These are phyloP conservation scores for Galeopsis tetrahit DNA, from an alignment of 257 asterid genomes.

Conservation along the genomic window DNA sequence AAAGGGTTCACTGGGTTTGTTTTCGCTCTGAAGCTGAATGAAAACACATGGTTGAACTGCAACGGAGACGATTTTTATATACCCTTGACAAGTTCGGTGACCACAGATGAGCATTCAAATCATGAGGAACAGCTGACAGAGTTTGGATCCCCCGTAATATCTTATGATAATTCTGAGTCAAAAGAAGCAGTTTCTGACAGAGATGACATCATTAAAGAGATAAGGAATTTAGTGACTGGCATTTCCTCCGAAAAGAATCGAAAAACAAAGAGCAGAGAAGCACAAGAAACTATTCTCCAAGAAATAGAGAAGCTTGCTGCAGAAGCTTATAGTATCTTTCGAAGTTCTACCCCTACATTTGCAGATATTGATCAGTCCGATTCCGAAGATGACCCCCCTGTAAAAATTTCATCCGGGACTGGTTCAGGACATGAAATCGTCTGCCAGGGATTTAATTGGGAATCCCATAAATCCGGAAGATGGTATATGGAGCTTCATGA, in stretches of 20 bases:
- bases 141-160: constrained; percentile 34
- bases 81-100: constrained; percentile 54
- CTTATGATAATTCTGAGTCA: constrained; percentile 42
- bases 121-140: constrained; percentile 36
- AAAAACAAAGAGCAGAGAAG: constrained; percentile 62
- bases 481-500: constrained; percentile 85
- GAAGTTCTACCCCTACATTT: constrained; percentile 65
- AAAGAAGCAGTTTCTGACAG: constrained; percentile 50
- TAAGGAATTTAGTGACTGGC: constrained; percentile 69
- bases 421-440: constrained; percentile 88
- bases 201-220: constrained; percentile 78
- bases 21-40: constrained; percentile 83
- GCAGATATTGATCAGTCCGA: constrained; percentile 45
- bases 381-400: constrained; percentile 50
- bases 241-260: constrained; percentile 69
- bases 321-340: constrained; percentile 92
- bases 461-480: constrained; percentile 89
- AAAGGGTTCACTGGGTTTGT: constrained; percentile 59
- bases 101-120: constrained; percentile 33
- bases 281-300: constrained; percentile 87
- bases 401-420: constrained; percentile 71
- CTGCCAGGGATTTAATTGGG: constrained; percentile 99
- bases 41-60: constrained; percentile 74
- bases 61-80: constrained; percentile 78
- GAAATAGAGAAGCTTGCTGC: constrained; percentile 99